These are phyloP conservation scores for Phytophthora crassamura DNA, from an alignment of 352 stramenopile genomes.

Conservation along the genomic window DNA sequence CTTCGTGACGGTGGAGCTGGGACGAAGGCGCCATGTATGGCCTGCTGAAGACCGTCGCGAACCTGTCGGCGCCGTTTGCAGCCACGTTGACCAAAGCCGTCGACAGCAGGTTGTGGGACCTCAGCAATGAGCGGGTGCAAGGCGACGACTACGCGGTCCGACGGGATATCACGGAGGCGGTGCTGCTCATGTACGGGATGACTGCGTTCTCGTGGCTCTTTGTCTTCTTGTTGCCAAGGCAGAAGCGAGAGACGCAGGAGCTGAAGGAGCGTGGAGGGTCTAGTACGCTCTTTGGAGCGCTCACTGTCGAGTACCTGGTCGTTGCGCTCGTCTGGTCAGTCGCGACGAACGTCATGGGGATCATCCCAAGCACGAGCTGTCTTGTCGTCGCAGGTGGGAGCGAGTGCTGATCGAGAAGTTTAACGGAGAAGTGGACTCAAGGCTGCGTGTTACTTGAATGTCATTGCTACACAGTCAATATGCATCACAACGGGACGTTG, in stretches of 20 bases:
- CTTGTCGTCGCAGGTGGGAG: constrained; percentile 38
- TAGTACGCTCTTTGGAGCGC: constrained; percentile 28
- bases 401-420: constrained; percentile 20
- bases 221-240: constrained; percentile 37
- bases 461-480: neutral
- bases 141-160: constrained; percentile 30
- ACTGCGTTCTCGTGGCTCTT: constrained; percentile 36
- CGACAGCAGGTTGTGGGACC: constrained; percentile 24
- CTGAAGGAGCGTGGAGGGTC: constrained; percentile 31
- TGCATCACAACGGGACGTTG: too few relatives aligned
- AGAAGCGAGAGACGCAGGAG: constrained; percentile 38
- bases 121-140: constrained; percentile 42
- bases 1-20: constrained; percentile 39
- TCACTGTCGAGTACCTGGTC: constrained; percentile 40
- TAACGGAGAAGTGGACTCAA: constrained; percentile 16
- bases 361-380: constrained; percentile 20
- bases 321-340: constrained; percentile 45
- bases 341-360: constrained; percentile 34
- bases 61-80: constrained; percentile 31
- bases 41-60: constrained; percentile 37
- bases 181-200: constrained; percentile 42
- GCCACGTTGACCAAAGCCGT: constrained; percentile 28
- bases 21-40: constrained; percentile 37
- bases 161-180: constrained; percentile 30
- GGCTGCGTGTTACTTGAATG: constrained; percentile 2